phyloP scores from a whole-genome alignment of 1,284 basidiomycete species.

The Filobasidium uniguttulatum region DNA sequence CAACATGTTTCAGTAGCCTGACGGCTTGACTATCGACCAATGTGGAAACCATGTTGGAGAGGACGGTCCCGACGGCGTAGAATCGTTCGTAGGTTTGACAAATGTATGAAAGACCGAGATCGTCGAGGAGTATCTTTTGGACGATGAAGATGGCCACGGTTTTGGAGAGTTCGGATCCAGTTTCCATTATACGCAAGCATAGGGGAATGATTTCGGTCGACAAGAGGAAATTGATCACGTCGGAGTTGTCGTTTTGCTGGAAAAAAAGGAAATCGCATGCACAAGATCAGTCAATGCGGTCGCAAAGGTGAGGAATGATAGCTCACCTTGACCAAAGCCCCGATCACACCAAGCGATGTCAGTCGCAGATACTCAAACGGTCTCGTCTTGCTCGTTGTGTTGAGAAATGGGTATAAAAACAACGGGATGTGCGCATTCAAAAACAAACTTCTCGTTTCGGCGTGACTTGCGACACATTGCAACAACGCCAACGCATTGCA shows the following conservation, averaged over 20 bases:
- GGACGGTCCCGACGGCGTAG: constrained; percentile 94
- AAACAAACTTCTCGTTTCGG: constrained; percentile 83
- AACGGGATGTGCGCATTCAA: constrained; percentile 94
- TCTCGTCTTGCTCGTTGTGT: constrained; percentile 96
- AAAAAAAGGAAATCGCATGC: constrained; percentile 2
- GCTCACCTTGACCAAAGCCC: constrained; percentile 77
- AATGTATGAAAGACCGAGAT: constrained; percentile 95
- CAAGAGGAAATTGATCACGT: constrained; percentile 96
- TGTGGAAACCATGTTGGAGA: constrained; percentile 97
- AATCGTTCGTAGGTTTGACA: constrained; percentile 99
- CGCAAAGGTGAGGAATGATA: constrained; percentile 10
- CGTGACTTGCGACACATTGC: constrained; percentile 93
- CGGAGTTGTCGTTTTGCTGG: constrained; percentile 96
- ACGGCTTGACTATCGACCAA: constrained; percentile 96
- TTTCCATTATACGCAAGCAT: constrained; percentile 99
- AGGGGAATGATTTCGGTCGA: constrained; percentile 99
- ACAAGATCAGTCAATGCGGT: neutral
- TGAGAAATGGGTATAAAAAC: constrained; percentile 97
- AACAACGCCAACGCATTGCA: constrained; percentile 96
- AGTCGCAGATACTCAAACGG: constrained; percentile 98
- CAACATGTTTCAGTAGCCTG: constrained; percentile 91
- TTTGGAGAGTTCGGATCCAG: constrained; percentile 96
- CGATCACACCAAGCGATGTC: constrained; percentile 95
- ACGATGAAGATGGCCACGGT: constrained; percentile 99
- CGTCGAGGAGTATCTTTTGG: constrained; percentile 96